Evolutionary conservation across 2,329 filamentous ascomycete genomes (phyloP).

Genomic region (Monilinia fructigena): DNA sequence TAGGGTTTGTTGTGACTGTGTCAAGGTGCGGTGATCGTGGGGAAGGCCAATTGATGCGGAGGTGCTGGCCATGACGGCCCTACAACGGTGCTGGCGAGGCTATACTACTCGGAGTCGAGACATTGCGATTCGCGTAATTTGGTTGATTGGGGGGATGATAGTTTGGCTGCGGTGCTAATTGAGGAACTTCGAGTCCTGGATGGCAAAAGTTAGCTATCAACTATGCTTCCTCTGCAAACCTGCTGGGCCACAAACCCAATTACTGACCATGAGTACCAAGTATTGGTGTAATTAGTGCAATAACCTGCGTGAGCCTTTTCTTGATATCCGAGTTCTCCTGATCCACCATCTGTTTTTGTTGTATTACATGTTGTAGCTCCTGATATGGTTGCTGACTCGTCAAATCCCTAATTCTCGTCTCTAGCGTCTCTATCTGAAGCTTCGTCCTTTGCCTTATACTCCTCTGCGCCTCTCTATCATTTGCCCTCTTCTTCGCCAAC

Average conservation of each 20-base stretch:
- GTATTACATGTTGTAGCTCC: slow-evolving; percentile 73
- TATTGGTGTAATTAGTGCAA: slow-evolving; percentile 63
- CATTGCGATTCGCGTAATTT: slow-evolving; percentile 39
- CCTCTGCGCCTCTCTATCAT: slow-evolving; percentile 86
- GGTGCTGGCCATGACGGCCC: slow-evolving; percentile 36
- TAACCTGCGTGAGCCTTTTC: slow-evolving; percentile 61
- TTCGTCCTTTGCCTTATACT: slow-evolving; percentile 86
- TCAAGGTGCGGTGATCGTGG: slow-evolving; percentile 32
- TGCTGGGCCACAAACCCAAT: slow-evolving; percentile 13
- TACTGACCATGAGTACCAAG: slow-evolving; percentile 42
- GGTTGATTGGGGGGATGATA: slow-evolving; percentile 36
- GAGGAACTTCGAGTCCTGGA: slow-evolving; percentile 29
- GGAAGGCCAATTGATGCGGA: slow-evolving; percentile 36
- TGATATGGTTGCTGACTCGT: slow-evolving; percentile 75
- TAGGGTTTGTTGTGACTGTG: slow-evolving; percentile 39
- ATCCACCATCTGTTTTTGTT: slow-evolving; percentile 74
- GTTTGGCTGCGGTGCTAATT: slow-evolving; percentile 30
- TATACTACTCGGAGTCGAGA: slow-evolving; percentile 44
- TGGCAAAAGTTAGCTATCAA: slow-evolving; percentile 13
- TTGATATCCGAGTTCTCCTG: slow-evolving; percentile 79
- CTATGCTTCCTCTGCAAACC: neutral
- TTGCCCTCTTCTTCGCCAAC: slow-evolving; percentile 84
- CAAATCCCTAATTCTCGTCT: slow-evolving; percentile 73
- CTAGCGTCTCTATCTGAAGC: slow-evolving; percentile 78
- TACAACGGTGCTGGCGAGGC: slow-evolving; percentile 41